A percentile compares a stretch with the other conserved stretches of the same genome.
phyloP scores from a whole-genome alignment of 345 rosid species.

The Litchi chinensis region DNA sequence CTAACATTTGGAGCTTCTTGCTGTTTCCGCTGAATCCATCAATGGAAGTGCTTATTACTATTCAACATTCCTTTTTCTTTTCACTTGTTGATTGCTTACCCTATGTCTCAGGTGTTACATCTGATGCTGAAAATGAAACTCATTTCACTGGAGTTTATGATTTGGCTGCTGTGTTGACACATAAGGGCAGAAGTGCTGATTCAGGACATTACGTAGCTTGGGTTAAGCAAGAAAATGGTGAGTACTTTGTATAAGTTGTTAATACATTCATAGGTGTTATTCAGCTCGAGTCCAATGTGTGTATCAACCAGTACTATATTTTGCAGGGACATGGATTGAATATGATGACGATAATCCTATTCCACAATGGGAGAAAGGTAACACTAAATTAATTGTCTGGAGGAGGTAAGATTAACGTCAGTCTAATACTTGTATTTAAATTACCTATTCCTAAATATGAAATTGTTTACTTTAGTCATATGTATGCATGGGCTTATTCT shows the following conservation, averaged over 20 bases:
- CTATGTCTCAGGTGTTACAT: slow-evolving; percentile 39
- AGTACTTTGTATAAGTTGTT: slow-evolving; percentile 25
- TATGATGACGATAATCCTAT: slow-evolving; percentile 81
- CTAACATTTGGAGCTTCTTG: neutral
- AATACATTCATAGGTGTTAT: neutral
- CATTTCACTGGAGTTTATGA: slow-evolving; percentile 81
- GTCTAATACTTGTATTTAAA: neutral
- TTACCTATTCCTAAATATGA: neutral
- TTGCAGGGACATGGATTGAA: slow-evolving; percentile 88
- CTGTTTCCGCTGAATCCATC: neutral
- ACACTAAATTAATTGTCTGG: slow-evolving; percentile 89
- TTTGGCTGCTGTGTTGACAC: slow-evolving; percentile 87
- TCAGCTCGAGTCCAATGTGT: neutral
- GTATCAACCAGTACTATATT: slow-evolving; percentile 3
- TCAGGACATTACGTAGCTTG: slow-evolving; percentile 97
- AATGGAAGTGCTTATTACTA: neutral
- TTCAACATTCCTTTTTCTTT: neutral
- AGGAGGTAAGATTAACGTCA: slow-evolving; percentile 62
- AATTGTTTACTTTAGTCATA: neutral
- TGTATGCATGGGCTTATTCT: neutral
- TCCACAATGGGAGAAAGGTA: slow-evolving; percentile 86
- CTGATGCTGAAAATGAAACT: slow-evolving; percentile 54
- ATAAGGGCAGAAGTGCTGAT: slow-evolving; percentile 98
- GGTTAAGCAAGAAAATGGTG: slow-evolving; percentile 97
- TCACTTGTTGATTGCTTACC: slow-evolving; percentile 3